Conservation (phyloP, 768 basidiomycete genomes). For the Lactifluus volemus region DNA sequence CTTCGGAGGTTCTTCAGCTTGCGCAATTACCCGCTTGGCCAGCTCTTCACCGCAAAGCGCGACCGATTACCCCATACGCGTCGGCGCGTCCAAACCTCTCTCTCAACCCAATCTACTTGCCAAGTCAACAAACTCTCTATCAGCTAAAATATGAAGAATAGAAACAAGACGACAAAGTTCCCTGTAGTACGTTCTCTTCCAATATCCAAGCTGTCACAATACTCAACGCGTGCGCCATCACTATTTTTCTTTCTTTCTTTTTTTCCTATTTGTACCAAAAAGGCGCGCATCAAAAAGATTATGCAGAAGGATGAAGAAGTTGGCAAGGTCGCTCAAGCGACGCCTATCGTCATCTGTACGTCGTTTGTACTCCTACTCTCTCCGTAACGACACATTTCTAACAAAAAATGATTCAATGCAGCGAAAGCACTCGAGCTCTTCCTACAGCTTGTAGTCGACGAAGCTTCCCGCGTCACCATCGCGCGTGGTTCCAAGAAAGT, state of each 20-base stretch:
- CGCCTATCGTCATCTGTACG: conserved; percentile 94
- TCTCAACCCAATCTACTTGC: background rate
- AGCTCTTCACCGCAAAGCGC: background rate
- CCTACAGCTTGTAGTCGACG: conserved; percentile 73
- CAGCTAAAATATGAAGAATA: conserved; percentile 59
- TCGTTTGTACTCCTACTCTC: conserved; percentile 16
- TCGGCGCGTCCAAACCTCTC: background rate
- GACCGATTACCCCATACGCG: background rate
- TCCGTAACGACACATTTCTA: background rate
- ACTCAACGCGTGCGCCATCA: background rate
- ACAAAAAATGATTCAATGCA: conserved; percentile 25
- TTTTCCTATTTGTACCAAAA: background rate
- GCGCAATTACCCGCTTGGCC: background rate
- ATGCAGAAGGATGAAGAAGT: conserved; percentile 99
- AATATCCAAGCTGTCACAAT: background rate
- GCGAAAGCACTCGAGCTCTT: conserved; percentile 95
- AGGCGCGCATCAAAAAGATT: conserved; percentile 98
- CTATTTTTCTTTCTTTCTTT: background rate
- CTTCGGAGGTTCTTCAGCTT: no score
- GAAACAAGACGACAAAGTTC: conserved; percentile 87
- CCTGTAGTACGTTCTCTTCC: conserved; percentile 57
- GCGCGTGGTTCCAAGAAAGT: conserved; percentile 81
- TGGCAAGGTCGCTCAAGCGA: conserved; percentile 94
- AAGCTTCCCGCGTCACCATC: conserved; percentile 70
- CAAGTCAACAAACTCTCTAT: background rate